Percentiles rank a stretch among this genome's conserved stretches.
These are phyloP conservation scores for Aspergillus carbonarius DNA, from an alignment of 2,329 filamentous ascomycete genomes.

Conservation along the genomic window DNA sequence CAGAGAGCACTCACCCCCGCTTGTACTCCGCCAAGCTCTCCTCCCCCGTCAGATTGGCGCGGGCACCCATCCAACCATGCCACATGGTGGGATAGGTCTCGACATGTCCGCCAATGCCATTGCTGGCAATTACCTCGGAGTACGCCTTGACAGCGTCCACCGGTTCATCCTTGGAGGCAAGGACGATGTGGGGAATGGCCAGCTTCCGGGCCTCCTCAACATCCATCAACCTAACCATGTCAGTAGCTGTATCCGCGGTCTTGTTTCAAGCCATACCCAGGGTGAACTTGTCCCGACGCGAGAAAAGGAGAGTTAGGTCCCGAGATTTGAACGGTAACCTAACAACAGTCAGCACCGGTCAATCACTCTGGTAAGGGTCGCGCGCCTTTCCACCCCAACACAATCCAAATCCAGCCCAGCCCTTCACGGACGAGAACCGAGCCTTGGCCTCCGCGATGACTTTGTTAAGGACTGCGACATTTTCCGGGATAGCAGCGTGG, in stretches of 20 bases:
- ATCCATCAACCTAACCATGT: slow-evolving; percentile 43
- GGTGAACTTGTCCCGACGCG: slow-evolving; percentile 37
- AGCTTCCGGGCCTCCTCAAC: slow-evolving; percentile 60
- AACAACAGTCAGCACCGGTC: background rate
- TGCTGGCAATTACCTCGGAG: slow-evolving; percentile 50
- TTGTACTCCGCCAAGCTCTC: slow-evolving; percentile 61
- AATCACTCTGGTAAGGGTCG: background rate
- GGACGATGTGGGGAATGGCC: slow-evolving; percentile 60
- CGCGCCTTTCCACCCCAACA: slow-evolving; percentile 73
- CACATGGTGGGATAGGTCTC: slow-evolving; percentile 67
- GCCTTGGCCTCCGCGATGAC: slow-evolving; percentile 49
- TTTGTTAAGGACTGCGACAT: slow-evolving; percentile 31
- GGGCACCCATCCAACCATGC: slow-evolving; percentile 73
- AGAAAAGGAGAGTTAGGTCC: slow-evolving; percentile 55
- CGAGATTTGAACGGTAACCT: slow-evolving; percentile 44
- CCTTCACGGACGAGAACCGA: slow-evolving; percentile 56
- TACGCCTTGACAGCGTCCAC: slow-evolving; percentile 53
- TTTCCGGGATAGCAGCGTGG: slow-evolving; percentile 31
- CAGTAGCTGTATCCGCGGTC: background rate
- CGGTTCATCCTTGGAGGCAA: slow-evolving; percentile 67
- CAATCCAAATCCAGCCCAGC: slow-evolving; percentile 63
- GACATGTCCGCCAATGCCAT: slow-evolving; percentile 57
- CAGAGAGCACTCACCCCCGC: slow-evolving; percentile 40
- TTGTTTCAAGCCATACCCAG: slow-evolving; percentile 22
- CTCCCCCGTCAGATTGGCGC: slow-evolving; percentile 58